These are phyloP conservation scores for Lyophyllum semitale DNA, from an alignment of 768 basidiomycete species.

Conservation along the genomic window DNA sequence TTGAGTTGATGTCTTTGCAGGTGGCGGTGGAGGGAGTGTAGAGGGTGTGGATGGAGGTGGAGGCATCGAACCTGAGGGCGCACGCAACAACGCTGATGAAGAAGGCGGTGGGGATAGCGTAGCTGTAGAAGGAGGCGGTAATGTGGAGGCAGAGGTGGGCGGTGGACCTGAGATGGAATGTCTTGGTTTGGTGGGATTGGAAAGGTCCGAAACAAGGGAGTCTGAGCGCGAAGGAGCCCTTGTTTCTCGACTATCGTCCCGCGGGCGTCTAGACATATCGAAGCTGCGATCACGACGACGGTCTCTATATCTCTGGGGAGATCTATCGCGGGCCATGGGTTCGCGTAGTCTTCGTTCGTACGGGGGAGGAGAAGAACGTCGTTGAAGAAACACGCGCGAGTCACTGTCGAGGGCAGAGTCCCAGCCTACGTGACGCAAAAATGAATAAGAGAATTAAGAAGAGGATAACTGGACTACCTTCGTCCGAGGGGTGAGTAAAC, in stretches of 20 bases:
- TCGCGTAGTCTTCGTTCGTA: no score
- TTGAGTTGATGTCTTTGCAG: no score
- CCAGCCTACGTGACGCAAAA: no score
- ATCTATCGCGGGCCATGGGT: not conserved
- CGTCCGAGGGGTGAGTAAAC: conserved; percentile 31
- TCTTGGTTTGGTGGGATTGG: not conserved
- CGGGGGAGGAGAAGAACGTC: conserved; percentile 3
- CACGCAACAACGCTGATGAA: not conserved
- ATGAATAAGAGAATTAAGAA: no score
- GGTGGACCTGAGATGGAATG: not conserved
- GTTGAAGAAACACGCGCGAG: not conserved
- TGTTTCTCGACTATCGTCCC: not conserved
- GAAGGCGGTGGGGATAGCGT: conserved; percentile 1
- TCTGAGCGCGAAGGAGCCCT: not conserved
- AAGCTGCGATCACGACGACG: not conserved
- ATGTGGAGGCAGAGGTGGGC: not conserved
- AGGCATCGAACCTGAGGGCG: not conserved
- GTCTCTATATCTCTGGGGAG: not conserved
- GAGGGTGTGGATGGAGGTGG: not conserved
- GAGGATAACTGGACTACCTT: no score
- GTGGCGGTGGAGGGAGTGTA: conserved; percentile 2
- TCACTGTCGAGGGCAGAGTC: conserved; percentile 7
- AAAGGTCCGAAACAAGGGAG: not conserved
- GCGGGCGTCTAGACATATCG: not conserved
- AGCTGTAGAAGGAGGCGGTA: conserved; percentile 1